A percentile compares a stretch with the other conserved stretches of the same genome.
Conservation (phyloP, 495 filamentous ascomycete genomes). For the Hypoxylon subgilvum region DNA sequence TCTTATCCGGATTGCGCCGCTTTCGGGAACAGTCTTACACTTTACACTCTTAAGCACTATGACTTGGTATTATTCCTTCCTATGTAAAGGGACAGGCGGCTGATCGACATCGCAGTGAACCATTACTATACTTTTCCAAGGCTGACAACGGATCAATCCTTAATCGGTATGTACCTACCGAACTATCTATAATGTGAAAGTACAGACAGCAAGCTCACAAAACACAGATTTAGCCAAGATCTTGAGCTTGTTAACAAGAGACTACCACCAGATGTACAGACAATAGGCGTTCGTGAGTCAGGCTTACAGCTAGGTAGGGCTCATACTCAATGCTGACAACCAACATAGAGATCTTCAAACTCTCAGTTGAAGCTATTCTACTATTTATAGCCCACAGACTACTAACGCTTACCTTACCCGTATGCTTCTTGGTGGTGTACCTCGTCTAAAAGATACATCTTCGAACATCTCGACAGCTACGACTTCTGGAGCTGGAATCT, state of each 20-base stretch:
- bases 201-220: too few relatives aligned
- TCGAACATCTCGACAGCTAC: conserved; percentile 62
- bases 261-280: conserved; percentile 24
- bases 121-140: conserved; percentile 31
- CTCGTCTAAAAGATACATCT: conserved; percentile 62
- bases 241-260: conserved; percentile 32
- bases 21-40: conserved; percentile 27
- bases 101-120: conserved; percentile 21
- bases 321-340: background rate
- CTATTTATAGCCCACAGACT: conserved; percentile 39
- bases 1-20: conserved; percentile 23
- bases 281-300: conserved; percentile 35
- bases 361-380: conserved; percentile 40
- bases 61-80: background rate
- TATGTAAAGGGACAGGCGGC: background rate
- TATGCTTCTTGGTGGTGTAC: conserved; percentile 47
- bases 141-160: conserved; percentile 37
- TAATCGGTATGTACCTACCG: conserved; percentile 32
- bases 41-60: conserved; percentile 19
- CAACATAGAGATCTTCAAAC: conserved; percentile 32
- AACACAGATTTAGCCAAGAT: conserved; percentile 32
- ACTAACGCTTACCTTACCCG: conserved; percentile 40
- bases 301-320: background rate
- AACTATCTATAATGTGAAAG: background rate
- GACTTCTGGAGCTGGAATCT: conserved; percentile 64